Evolutionary conservation across 352 stramenopile species (phyloP).

Genomic region (Pythium chondricola): DNA sequence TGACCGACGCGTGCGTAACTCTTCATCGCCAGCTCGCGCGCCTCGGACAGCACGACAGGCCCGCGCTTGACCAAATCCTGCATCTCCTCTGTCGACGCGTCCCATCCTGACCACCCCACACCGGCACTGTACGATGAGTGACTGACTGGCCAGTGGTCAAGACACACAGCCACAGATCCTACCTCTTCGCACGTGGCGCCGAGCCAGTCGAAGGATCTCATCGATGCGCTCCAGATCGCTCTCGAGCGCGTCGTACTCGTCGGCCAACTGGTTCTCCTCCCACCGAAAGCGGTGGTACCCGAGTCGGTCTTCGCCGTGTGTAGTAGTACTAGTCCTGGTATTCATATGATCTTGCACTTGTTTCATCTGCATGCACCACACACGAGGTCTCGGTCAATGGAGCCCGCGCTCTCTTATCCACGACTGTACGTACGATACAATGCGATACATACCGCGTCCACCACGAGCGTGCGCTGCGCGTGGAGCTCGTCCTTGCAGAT

Average conservation of each 20-base stretch:
- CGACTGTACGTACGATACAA: too few relatives aligned
- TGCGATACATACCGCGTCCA: conserved; percentile 31
- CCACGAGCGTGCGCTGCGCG: conserved; percentile 34
- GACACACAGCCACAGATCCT: not conserved
- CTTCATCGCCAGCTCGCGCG: conserved; percentile 50
- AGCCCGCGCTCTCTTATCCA: too few relatives aligned
- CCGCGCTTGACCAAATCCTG: conserved; percentile 30
- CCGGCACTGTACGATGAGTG: too few relatives aligned
- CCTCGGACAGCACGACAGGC: conserved; percentile 29
- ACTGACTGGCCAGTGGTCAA: too few relatives aligned
- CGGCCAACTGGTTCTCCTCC: conserved; percentile 10
- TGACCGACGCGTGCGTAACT: conserved; percentile 17
- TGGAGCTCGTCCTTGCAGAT: conserved; percentile 54
- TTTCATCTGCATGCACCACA: too few relatives aligned
- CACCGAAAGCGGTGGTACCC: too few relatives aligned
- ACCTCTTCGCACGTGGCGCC: conserved; percentile 40
- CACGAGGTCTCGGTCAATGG: too few relatives aligned
- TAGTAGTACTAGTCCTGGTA: too few relatives aligned
- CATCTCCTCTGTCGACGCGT: conserved; percentile 38
- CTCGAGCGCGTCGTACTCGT: conserved; percentile 46
- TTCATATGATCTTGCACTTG: too few relatives aligned
- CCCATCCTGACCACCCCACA: conserved; percentile 23
- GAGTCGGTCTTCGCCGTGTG: too few relatives aligned
- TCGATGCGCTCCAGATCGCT: conserved; percentile 52
- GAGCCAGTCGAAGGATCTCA: conserved; percentile 35